These are phyloP conservation scores for Candida ficus DNA, from an alignment of 805 yeast species.

Conservation along the genomic window DNA sequence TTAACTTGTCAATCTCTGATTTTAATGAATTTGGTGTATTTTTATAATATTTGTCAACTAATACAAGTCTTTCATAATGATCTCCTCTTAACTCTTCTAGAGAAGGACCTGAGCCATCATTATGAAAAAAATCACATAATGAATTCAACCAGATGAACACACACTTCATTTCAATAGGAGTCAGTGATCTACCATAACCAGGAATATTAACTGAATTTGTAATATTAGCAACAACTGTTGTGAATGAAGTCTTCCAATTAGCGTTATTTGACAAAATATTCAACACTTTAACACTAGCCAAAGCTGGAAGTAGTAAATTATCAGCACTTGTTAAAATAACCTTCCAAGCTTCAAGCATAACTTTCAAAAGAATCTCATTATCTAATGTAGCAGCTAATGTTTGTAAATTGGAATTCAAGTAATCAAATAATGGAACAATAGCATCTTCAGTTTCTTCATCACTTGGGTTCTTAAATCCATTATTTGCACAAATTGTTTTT, in stretches of 20 bases:
- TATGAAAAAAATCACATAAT: conserved; percentile 73
- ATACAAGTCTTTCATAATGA: conserved; percentile 57
- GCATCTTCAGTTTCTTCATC: conserved; percentile 54
- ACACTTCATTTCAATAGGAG: conserved; percentile 57
- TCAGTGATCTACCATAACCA: conserved; percentile 52
- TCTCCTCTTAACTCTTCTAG: conserved; percentile 55
- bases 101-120: conserved; percentile 78
- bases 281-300: conserved; percentile 38
- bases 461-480: conserved; percentile 39
- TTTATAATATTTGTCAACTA: conserved; percentile 64
- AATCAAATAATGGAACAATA: conserved; percentile 68
- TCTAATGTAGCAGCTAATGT: conserved; percentile 59
- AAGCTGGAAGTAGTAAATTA: conserved; percentile 64
- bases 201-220: conserved; percentile 31
- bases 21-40: conserved; percentile 40
- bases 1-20: conserved; percentile 53
- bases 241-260: conserved; percentile 37
- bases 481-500: conserved; percentile 47
- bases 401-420: conserved; percentile 61
- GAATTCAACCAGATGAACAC: conserved; percentile 66
- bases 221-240: conserved; percentile 47
- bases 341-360: conserved; percentile 80
- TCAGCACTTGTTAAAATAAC: conserved; percentile 67
- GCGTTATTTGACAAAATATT: conserved; percentile 26
- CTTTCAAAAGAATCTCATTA: conserved; percentile 48